phyloP scores from a whole-genome alignment of 495 filamentous ascomycete species.

The Bathelium albidoporum region DNA sequence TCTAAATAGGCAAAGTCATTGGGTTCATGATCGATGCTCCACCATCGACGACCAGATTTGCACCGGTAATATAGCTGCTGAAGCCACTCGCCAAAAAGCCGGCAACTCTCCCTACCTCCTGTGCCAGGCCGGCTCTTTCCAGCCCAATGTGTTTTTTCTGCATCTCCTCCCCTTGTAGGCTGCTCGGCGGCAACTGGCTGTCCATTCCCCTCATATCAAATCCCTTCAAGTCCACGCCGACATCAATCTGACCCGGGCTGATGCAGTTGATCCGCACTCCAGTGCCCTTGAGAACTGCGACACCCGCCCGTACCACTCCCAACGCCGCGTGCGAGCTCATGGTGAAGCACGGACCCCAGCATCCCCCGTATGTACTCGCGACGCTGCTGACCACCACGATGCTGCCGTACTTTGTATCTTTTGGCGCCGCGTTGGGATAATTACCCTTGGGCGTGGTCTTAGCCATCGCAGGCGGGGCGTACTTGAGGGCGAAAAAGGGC shows the following conservation, averaged over 20 bases:
- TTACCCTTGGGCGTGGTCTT: conserved; percentile 42
- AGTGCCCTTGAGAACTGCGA: conserved; percentile 45
- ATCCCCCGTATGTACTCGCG: conserved; percentile 45
- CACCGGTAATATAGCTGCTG: conserved; percentile 46
- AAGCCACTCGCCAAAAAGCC: conserved; percentile 49
- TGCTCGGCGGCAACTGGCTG: conserved; percentile 45
- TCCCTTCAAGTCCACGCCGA: conserved; percentile 44
- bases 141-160: conserved; percentile 35
- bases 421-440: conserved; percentile 51
- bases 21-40: conserved; percentile 38
- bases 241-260: conserved; percentile 48
- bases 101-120: conserved; percentile 48
- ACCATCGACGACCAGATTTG: conserved; percentile 47
- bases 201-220: conserved; percentile 47
- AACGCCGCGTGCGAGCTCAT: conserved; percentile 50
- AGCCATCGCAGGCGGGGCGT: conserved; percentile 51
- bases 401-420: conserved; percentile 46
- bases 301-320: conserved; percentile 48
- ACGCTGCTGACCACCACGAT: conserved; percentile 48
- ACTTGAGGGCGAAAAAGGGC: conserved; percentile 53
- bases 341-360: conserved; percentile 49
- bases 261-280: conserved; percentile 53
- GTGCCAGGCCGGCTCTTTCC: conserved; percentile 40
- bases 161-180: conserved; percentile 40
- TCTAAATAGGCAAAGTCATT: conserved; percentile 26